Base-by-base conservation (phyloP, 2,329 filamentous ascomycete genomes). In the Apiospora sp. region DNA sequence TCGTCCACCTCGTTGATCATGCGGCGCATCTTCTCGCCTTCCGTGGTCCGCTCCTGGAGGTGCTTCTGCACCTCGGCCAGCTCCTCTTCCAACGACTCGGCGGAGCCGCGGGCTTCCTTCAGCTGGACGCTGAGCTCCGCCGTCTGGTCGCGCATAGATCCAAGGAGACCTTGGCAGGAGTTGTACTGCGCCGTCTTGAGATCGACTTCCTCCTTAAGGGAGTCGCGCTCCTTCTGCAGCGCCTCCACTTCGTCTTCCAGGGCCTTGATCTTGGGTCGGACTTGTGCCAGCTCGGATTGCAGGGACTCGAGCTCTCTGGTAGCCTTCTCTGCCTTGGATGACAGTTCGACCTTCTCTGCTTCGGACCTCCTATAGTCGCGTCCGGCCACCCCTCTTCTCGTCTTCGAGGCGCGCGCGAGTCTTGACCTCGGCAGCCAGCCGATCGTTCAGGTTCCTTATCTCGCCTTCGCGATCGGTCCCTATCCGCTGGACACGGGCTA, bases 1-100 rank as follows among this genome's bases (percentile, higher is more conserved):
- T 93, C 90, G 81, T 98, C 94, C 12, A 95, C 94, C 76, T 98
- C 96, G 22, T 92, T 92, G 16, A 99, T 86, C 73, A 98, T 87
- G 68, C 95, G 88, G 46, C 96, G 91, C 95, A 99, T 98, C 0
- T 94, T 98, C 84, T 98, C 96, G 37, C 92, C 94, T 83, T 99
- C 96, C 61, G 96, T 91, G 4, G 94, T 96, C 37, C 96, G 92
- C 82, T 99, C 96, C 70, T 90, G 91, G 2, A 99, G 88, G 74
- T 98, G 89, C 72, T 94, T 90, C 80, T 97, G 95, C 3, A 95
- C 92, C 82, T 99, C 96, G 0, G 91, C 90, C 0, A 98, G 87
- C 81, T 99, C 96, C 83, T 99, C 96, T 79, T 98, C 96, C 0
- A 98, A 86, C 72, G 92, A 93, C 79, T 98, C 95, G 51, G 92